Conservation (phyloP, 805 yeast species). For the Kazachstania psychrophila region DNA sequence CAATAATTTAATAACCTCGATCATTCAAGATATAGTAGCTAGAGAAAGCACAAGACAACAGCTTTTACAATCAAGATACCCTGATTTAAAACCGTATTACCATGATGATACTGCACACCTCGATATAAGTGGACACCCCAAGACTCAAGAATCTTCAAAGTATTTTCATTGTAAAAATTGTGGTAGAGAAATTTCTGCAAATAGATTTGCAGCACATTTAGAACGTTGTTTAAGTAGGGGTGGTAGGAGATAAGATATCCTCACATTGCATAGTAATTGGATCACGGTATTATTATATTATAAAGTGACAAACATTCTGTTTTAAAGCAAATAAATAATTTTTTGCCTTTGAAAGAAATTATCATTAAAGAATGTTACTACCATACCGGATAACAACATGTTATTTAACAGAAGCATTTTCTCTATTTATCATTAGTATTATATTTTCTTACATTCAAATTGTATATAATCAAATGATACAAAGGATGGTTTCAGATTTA, state of each 20-base stretch:
- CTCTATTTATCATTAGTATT: no score
- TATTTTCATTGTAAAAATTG: constrained; percentile 79
- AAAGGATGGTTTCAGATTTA: no score
- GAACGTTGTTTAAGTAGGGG: constrained; percentile 83
- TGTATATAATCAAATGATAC: no score
- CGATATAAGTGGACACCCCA: constrained; percentile 24
- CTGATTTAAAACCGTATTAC: constrained; percentile 19
- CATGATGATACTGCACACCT: constrained; percentile 20
- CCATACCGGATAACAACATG: no score
- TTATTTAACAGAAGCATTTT: no score
- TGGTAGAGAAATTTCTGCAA: constrained; percentile 78
- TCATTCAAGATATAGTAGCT: constrained; percentile 28
- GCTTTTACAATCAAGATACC: constrained; percentile 17
- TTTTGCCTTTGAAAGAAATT: neutral
- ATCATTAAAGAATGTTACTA: no score
- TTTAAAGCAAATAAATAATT: neutral
- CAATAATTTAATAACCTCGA: constrained; percentile 20
- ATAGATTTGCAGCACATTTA: constrained; percentile 86
- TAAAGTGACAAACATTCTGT: neutral
- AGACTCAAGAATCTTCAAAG: constrained; percentile 27
- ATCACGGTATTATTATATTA: no score
- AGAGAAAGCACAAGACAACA: constrained; percentile 20
- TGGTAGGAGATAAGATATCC: constrained; percentile 32
- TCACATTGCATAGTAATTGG: neutral
- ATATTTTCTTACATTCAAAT: no score